Percentiles rank a stretch among this genome's conserved stretches.
Evolutionary conservation across 306 rosid species (phyloP).

Genomic region (Pyrus bretschneideri): DNA sequence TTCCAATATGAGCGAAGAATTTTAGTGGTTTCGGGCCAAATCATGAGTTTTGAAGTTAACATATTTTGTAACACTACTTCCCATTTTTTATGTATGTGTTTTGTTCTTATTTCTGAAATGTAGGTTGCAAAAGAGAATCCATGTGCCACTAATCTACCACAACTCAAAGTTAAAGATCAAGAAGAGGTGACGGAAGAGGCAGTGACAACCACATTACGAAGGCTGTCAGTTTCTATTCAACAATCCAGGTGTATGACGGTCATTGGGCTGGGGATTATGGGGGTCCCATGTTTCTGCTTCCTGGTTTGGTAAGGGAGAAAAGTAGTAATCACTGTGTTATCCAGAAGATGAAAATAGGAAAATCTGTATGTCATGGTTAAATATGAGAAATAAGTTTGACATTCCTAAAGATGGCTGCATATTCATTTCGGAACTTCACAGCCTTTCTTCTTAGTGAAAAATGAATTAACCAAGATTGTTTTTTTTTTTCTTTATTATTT

Average conservation of each 20-base stretch:
- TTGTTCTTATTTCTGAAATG: not conserved
- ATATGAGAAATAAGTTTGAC: not conserved
- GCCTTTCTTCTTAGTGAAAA: not conserved
- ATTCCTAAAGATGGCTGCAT: not conserved
- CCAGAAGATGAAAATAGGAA: not conserved
- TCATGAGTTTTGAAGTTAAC: not conserved
- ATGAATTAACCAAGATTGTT: not conserved
- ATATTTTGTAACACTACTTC: not conserved
- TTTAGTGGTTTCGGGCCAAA: not conserved
- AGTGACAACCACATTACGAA: slow-evolving; percentile 18
- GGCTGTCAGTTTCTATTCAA: slow-evolving; percentile 29
- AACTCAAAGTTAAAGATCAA: slow-evolving; percentile 24
- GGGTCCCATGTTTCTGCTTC: slow-evolving; percentile 34
- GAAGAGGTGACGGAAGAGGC: slow-evolving; percentile 26
- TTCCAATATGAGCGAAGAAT: not conserved
- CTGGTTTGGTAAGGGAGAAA: slow-evolving; percentile 28
- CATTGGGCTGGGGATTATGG: slow-evolving; percentile 42
- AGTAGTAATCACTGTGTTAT: not conserved
- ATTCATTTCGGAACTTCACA: not conserved
- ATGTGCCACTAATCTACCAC: slow-evolving; percentile 15
- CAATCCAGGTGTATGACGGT: slow-evolving; percentile 33
- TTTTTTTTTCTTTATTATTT: not conserved
- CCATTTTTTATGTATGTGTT: not conserved
- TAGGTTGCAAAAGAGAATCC: slow-evolving; percentile 28
- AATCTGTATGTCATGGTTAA: not conserved